These are phyloP conservation scores for Nemania sp. DNA, from an alignment of 2,329 filamentous ascomycete species.

Conservation along the genomic window DNA sequence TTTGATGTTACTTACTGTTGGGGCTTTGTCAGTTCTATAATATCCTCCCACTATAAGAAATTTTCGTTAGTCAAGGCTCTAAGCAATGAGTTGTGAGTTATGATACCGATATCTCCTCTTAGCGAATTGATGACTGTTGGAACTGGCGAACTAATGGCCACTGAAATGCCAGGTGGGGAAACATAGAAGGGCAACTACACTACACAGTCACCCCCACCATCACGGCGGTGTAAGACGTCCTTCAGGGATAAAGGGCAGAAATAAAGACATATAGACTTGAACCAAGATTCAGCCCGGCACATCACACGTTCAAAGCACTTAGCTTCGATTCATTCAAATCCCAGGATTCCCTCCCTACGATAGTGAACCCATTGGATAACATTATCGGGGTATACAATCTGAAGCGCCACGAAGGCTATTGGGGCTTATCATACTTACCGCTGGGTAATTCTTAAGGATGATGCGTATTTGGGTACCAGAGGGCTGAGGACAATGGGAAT, in stretches of 20 bases:
- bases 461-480: no score
- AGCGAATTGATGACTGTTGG: not conserved
- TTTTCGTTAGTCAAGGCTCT: conserved; percentile 12
- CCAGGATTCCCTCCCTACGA: no score
- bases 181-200: not conserved
- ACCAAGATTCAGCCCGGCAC: not conserved
- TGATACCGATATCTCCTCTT: not conserved
- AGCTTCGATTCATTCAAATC: no score
- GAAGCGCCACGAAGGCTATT: no score
- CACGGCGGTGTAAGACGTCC: not conserved
- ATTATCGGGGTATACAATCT: no score
- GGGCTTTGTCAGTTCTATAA: conserved; percentile 82
- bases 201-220: not conserved
- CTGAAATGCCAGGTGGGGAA: not conserved
- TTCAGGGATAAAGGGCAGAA: not conserved
- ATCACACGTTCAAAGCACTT: no score
- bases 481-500: no score
- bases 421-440: no score
- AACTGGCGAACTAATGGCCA: not conserved
- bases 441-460: no score
- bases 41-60: conserved; percentile 73
- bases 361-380: no score
- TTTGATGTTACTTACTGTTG: conserved; percentile 48
- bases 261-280: not conserved
- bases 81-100: not conserved